A percentile compares a stretch with the other conserved stretches of the same genome.
phyloP scores from a whole-genome alignment of 1,139 yeast species.

The Geotrichum europaeum region DNA sequence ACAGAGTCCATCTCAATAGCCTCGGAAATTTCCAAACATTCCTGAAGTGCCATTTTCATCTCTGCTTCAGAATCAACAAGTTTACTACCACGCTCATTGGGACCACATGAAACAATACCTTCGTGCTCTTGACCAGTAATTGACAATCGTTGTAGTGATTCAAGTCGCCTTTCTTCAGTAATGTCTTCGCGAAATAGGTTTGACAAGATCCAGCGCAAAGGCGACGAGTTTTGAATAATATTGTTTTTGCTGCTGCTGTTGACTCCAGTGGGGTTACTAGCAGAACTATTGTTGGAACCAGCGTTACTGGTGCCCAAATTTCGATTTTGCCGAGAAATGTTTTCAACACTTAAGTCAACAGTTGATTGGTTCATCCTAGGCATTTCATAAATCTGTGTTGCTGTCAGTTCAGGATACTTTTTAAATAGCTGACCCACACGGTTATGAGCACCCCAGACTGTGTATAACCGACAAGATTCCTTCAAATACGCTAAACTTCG shows the following conservation, averaged over 20 bases:
- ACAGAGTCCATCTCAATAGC: slow-evolving; percentile 41
- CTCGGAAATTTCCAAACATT: slow-evolving; percentile 48
- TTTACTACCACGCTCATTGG: slow-evolving; percentile 1
- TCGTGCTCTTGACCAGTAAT: slow-evolving; percentile 5
- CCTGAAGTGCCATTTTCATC: slow-evolving; percentile 33
- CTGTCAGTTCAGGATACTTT: slow-evolving; percentile 25
- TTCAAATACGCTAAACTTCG: slow-evolving; percentile 28
- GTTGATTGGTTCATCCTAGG: slow-evolving; percentile 20
- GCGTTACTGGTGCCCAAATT: background rate
- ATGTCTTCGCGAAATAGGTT: slow-evolving; percentile 27
- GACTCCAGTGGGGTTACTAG: background rate
- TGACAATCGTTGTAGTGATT: slow-evolving; percentile 7
- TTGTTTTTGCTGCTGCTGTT: slow-evolving; percentile 1
- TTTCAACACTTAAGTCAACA: slow-evolving; percentile 2
- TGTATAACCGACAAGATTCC: slow-evolving; percentile 31
- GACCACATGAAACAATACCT: background rate
- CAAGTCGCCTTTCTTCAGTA: slow-evolving; percentile 10
- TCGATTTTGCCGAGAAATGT: slow-evolving; percentile 1
- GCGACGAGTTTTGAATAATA: slow-evolving; percentile 22
- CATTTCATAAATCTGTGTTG: slow-evolving; percentile 21
- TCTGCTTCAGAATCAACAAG: slow-evolving; percentile 18
- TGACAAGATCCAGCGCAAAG: slow-evolving; percentile 30
- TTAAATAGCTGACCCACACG: slow-evolving; percentile 26
- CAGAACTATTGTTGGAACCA: background rate
- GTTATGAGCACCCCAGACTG: slow-evolving; percentile 34